These are phyloP conservation scores for Centella asiatica DNA, from an alignment of 129 eudicot genomes.

Conservation along the genomic window DNA sequence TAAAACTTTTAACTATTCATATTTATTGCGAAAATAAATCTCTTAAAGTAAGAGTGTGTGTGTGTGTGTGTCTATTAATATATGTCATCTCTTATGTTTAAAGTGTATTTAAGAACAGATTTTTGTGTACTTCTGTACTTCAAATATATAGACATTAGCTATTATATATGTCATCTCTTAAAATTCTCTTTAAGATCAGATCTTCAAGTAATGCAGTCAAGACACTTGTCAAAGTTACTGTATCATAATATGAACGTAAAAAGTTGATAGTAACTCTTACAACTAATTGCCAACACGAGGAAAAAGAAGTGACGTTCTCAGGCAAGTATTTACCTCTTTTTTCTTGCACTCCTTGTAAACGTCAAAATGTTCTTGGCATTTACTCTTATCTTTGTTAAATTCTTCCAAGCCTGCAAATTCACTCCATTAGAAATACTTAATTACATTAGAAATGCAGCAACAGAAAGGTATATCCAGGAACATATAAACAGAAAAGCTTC, in stretches of 20 bases:
- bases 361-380: constrained; percentile 93
- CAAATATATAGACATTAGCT: no score
- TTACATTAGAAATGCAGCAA: background rate
- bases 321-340: constrained; percentile 49
- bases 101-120: no score
- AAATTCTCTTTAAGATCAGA: no score
- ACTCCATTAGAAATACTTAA: background rate
- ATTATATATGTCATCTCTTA: no score
- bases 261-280: background rate
- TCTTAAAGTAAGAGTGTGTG: no score
- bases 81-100: no score
- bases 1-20: no score
- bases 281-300: background rate
- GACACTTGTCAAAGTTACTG: background rate
- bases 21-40: no score
- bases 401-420: constrained; percentile 56
- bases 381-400: constrained; percentile 63
- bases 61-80: no score
- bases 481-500: background rate
- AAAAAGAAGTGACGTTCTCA: background rate
- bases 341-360: constrained; percentile 92
- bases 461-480: background rate
- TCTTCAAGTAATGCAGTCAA: background rate
- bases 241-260: background rate
- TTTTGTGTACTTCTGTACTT: no score